A percentile compares a stretch with the other conserved stretches of the same genome.
phyloP scores from a whole-genome alignment of 345 rosid species.

The Noccaea caerulescens region DNA sequence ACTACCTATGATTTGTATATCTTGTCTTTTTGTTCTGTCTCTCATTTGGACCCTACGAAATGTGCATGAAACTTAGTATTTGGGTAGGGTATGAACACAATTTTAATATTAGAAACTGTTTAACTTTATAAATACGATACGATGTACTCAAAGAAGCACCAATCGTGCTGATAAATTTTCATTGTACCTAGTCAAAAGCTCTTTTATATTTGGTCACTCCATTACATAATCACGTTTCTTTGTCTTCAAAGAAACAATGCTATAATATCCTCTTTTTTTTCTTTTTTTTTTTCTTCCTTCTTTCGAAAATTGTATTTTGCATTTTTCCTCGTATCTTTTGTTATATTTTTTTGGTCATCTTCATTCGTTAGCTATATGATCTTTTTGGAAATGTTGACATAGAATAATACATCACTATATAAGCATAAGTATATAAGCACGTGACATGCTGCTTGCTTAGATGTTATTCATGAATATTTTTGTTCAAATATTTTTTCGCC shows the following conservation, averaged over 20 bases:
- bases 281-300: neutral
- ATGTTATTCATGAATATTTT: constrained; percentile 1
- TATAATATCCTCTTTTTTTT: neutral
- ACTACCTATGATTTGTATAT: constrained; percentile 6
- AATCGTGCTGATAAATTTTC: neutral
- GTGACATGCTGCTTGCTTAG: constrained; percentile 25
- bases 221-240: constrained; percentile 10
- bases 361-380: neutral
- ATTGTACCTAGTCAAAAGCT: neutral
- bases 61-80: constrained; percentile 23
- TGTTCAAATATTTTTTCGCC: neutral
- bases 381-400: neutral
- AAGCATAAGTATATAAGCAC: constrained; percentile 7
- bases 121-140: constrained; percentile 1
- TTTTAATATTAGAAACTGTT: neutral
- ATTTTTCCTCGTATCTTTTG: neutral
- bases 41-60: constrained; percentile 21
- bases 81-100: constrained; percentile 20
- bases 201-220: neutral
- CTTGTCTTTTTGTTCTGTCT: constrained; percentile 15
- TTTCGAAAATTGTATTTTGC: neutral
- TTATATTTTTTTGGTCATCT: neutral
- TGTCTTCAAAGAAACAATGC: too few species aligned
- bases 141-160: neutral
- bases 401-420: neutral